These are phyloP conservation scores for Biscogniauxia mediterranea DNA, from an alignment of 2,329 filamentous ascomycete genomes.

Conservation along the genomic window DNA sequence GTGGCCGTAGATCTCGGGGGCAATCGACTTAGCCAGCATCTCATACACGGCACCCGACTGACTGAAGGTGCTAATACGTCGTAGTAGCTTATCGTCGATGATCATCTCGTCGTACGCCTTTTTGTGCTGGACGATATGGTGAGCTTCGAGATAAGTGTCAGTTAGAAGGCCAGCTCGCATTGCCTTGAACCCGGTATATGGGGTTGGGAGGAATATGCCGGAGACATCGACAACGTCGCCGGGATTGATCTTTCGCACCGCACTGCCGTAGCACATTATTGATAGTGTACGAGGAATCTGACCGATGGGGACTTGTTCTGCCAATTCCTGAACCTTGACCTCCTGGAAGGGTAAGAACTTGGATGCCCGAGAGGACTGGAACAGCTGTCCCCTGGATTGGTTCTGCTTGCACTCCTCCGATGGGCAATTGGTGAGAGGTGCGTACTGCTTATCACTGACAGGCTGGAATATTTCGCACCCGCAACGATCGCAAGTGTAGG, in stretches of 20 bases:
- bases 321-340: conserved; percentile 97
- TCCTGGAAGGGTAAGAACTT: conserved; percentile 98
- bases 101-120: conserved; percentile 94
- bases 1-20: conserved; percentile 95
- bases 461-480: conserved; percentile 98
- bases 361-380: conserved; percentile 90
- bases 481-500: conserved; percentile 95
- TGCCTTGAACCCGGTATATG: conserved; percentile 98
- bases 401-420: conserved; percentile 88
- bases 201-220: conserved; percentile 93
- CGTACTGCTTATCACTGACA: conserved; percentile 85
- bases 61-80: conserved; percentile 81
- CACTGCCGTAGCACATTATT: conserved; percentile 81
- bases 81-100: conserved; percentile 75
- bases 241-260: conserved; percentile 84
- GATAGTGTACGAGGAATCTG: conserved; percentile 94
- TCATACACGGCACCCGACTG: conserved; percentile 92
- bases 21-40: conserved; percentile 91
- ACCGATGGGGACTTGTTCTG: conserved; percentile 97
- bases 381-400: conserved; percentile 89
- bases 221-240: conserved; percentile 93
- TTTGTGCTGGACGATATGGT: conserved; percentile 93
- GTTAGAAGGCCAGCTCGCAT: conserved; percentile 95
- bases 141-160: conserved; percentile 94
- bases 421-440: conserved; percentile 81